phyloP scores from a whole-genome alignment of 2,329 filamentous ascomycete species.

The Curvularia eragrostidis region DNA sequence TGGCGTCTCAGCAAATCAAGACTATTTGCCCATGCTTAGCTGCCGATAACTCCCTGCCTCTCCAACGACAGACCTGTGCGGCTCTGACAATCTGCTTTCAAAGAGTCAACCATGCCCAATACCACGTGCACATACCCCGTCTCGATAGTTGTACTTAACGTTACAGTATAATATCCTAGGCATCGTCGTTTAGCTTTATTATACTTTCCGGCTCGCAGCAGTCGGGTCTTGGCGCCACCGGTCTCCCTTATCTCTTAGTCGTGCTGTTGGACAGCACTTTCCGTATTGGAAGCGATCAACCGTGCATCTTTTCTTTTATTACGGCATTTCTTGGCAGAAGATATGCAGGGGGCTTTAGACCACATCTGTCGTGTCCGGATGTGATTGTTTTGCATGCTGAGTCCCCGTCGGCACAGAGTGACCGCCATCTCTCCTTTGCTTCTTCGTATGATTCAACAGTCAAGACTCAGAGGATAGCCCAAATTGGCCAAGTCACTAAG shows the following conservation, averaged over 20 bases:
- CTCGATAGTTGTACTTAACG: not conserved
- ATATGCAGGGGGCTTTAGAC: constrained; percentile 7
- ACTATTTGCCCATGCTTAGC: constrained; percentile 28
- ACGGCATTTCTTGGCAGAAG: constrained; percentile 13
- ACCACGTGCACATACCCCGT: constrained; percentile 17
- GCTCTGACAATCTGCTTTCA: constrained; percentile 11
- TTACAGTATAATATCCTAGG: not conserved
- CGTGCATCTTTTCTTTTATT: constrained; percentile 7
- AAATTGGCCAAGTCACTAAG: not conserved
- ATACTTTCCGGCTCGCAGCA: constrained; percentile 1
- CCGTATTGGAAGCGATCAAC: constrained; percentile 5
- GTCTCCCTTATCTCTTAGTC: not conserved
- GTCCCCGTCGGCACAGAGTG: not conserved
- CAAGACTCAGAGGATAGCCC: not conserved
- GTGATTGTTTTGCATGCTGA: constrained; percentile 8
- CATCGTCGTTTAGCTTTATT: not conserved
- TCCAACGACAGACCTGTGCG: constrained; percentile 23
- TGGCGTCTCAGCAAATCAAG: constrained; percentile 33
- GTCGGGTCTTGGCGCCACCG: not conserved
- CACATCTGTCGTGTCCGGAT: constrained; percentile 7
- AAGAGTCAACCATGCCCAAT: not conserved
- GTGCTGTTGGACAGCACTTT: constrained; percentile 9
- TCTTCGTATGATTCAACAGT: not conserved
- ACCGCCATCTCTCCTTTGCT: constrained; percentile 1
- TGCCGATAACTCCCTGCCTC: constrained; percentile 30